These are phyloP conservation scores for Phytophthora litchii DNA, from an alignment of 352 stramenopile genomes.

Conservation along the genomic window DNA sequence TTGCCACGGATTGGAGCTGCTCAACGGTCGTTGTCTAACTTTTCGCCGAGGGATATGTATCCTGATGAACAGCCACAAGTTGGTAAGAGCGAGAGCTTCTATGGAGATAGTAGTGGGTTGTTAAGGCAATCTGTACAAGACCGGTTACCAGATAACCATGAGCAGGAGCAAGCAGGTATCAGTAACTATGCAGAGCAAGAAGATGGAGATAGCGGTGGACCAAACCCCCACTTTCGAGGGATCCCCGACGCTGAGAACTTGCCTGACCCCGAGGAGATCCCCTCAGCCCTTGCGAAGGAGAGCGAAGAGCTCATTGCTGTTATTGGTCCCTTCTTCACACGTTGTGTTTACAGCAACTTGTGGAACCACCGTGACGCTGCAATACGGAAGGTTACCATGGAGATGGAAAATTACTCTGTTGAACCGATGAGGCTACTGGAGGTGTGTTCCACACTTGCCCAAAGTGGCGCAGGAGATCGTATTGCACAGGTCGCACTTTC, in stretches of 20 bases:
- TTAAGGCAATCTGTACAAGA: conserved; percentile 25
- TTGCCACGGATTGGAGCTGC: conserved; percentile 46
- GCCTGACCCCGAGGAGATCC: conserved; percentile 75
- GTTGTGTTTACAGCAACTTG: conserved; percentile 87
- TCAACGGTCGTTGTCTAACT: conserved; percentile 49
- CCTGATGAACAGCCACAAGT: conserved; percentile 40
- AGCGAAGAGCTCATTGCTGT: conserved; percentile 79
- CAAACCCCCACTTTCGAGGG: conserved; percentile 63
- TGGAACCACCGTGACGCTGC: conserved; percentile 86
- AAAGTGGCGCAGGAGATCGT: conserved; percentile 73
- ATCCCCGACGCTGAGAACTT: conserved; percentile 75
- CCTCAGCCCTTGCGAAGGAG: conserved; percentile 68
- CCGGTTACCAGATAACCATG: conserved; percentile 7
- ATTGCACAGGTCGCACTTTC: conserved; percentile 81
- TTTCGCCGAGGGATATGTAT: conserved; percentile 73
- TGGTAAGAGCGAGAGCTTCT: conserved; percentile 24
- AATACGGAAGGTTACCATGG: conserved; percentile 86
- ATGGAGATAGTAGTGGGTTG: conserved; percentile 9
- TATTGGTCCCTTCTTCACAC: conserved; percentile 78
- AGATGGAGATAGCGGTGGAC: conserved; percentile 15
- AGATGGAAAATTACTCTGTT: conserved; percentile 60
- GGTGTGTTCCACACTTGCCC: conserved; percentile 69
- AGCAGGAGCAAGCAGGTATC: conserved; percentile 29
- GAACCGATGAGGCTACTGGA: conserved; percentile 57
- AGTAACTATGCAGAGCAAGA: conserved; percentile 25